Base-by-base conservation (phyloP, 768 basidiomycete genomes). In the Boletus patriciae region DNA sequence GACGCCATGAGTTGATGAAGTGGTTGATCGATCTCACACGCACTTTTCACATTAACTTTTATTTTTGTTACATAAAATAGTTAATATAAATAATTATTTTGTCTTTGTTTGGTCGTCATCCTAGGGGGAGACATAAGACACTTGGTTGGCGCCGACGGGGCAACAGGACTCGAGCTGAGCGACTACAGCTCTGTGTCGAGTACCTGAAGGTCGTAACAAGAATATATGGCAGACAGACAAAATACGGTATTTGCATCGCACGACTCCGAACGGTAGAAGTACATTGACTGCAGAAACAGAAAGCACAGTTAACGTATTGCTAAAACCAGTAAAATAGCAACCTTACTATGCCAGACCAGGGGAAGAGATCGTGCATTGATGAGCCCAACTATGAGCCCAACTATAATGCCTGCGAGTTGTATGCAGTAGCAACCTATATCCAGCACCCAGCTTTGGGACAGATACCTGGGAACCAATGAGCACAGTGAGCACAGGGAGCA, bases 331-430 rank as follows among this genome's bases (percentile, higher is more conserved):
- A 51, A 23, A 29, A 36, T 8, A n/a, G 23, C n/a, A 43, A 12
- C 6, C 62, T 55, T 41, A 62, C 62, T 37, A 11, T 62, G 60
- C 60, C 62, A 62, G 8, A 58, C 25, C 41, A 62, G 15, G 2
- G 62, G 62, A 18, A 62, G 8, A 7, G 62, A 55, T 9, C 62
- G 54, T 25, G 34, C 46, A 18, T 63, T 63, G 42, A 64, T 41
- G 37, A 63, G 7, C 12, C 63, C 15, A 25, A 59, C n/a, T n/a
- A n/a, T 54, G 25, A 57, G 5, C 13, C 45, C 62, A 10, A 52
- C 27, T 16, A 63, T 37, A 16, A 9, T 4, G 13, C 45, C 15
- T 11, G 37, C 50, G 8, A 59, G 18, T 7, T 18, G 31, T 40
- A 59, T 18, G 21, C n/a, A 29, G 18, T 33, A 6, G 40, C 47